A percentile compares a stretch with the other conserved stretches of the same genome.
Conservation (phyloP, 1,139 yeast species). For the Hanseniaspora sp. region DNA sequence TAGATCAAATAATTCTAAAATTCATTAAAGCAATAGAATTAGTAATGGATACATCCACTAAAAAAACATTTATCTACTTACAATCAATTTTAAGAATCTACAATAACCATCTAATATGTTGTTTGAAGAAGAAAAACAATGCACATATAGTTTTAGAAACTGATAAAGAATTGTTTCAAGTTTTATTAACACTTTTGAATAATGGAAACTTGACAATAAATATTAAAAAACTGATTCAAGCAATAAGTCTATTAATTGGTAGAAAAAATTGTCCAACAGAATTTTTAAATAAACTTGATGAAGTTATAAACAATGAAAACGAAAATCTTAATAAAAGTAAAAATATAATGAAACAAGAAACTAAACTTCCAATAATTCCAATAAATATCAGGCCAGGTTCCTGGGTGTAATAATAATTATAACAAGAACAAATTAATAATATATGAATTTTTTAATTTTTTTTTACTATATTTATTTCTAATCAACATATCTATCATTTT, state of each 20-base stretch:
- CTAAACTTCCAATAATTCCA: neutral
- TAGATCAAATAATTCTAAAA: neutral
- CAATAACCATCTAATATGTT: constrained; percentile 1
- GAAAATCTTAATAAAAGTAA: neutral
- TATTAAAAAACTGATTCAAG: neutral
- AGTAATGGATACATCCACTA: neutral
- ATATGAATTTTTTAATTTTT: neutral
- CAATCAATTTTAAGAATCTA: constrained; percentile 4
- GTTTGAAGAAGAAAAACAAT: constrained; percentile 7
- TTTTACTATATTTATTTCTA: neutral
- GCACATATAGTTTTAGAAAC: constrained; percentile 3
- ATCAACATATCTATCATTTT: constrained; percentile 24
- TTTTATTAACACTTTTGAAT: neutral
- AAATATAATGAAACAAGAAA: neutral
- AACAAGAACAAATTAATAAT: neutral
- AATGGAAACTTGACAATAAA: neutral
- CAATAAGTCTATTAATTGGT: neutral
- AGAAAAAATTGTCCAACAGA: neutral
- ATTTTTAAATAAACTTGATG: neutral
- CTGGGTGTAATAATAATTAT: neutral
- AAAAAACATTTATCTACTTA: neutral
- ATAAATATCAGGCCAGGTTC: neutral
- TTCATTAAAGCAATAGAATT: neutral
- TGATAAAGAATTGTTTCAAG: neutral
- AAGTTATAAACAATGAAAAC: neutral